Evolutionary conservation across 306 rosid genomes (phyloP).

Genomic region (Cicer pinnatifidum): DNA sequence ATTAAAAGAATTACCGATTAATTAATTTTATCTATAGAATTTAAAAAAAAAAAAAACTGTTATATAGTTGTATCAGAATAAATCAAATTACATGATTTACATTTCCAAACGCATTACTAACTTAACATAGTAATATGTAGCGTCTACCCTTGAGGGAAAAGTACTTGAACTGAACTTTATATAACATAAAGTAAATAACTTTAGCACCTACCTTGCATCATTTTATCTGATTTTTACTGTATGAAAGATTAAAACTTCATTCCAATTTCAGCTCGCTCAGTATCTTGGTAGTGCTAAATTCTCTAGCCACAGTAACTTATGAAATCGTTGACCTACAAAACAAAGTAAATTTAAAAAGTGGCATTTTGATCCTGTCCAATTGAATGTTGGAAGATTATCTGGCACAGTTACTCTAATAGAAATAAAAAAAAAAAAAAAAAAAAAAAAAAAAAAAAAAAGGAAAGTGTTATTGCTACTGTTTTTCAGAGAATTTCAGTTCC

Average conservation of each 20-base stretch:
- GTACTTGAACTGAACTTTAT: slow-evolving; percentile 23
- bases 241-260: slow-evolving; percentile 43
- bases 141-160: slow-evolving; percentile 1
- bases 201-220: slow-evolving; percentile 52
- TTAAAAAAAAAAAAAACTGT: background rate
- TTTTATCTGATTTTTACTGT: slow-evolving; percentile 52
- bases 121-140: slow-evolving; percentile 13
- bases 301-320: slow-evolving; percentile 36
- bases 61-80: slow-evolving; percentile 10
- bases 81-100: slow-evolving; percentile 25
- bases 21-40: background rate
- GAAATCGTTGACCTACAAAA: slow-evolving; percentile 39
- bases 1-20: background rate
- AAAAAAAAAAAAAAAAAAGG: background rate
- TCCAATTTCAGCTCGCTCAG: slow-evolving; percentile 11
- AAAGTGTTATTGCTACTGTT: background rate
- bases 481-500: too few relatives aligned
- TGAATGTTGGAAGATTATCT: background rate
- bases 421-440: background rate
- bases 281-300: slow-evolving; percentile 5
- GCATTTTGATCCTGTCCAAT: slow-evolving; percentile 22
- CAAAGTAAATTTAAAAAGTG: background rate
- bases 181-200: background rate
- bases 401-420: slow-evolving; percentile 19
- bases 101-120: slow-evolving; percentile 4